These are phyloP conservation scores for Marsdenia floribunda DNA, from an alignment of 257 asterid species.

Conservation along the genomic window DNA sequence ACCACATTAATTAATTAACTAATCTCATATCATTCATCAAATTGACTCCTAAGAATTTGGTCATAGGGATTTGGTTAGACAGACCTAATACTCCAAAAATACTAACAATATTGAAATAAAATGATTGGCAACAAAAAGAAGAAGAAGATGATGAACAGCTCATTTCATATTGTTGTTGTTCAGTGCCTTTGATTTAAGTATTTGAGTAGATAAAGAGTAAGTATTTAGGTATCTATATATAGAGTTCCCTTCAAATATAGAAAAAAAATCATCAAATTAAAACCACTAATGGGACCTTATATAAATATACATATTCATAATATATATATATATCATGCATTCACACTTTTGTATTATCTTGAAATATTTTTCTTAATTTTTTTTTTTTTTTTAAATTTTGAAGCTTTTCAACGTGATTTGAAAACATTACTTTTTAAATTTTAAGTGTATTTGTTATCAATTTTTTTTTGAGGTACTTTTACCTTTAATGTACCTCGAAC, in stretches of 20 bases:
- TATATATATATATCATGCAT: too few species aligned
- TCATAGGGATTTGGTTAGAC: conserved; percentile 23
- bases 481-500: too few species aligned
- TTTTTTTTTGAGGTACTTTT: too few species aligned
- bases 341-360: too few species aligned
- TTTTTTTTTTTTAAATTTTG: too few species aligned
- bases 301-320: not conserved
- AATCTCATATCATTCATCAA: not conserved
- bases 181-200: not conserved
- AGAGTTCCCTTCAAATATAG: not conserved
- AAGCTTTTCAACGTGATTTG: too few species aligned
- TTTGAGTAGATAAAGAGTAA: conserved; percentile 12
- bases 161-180: not conserved
- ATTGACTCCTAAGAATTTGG: conserved; percentile 12
- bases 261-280: not conserved
- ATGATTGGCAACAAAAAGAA: too few species aligned
- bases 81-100: conserved; percentile 13
- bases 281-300: not conserved
- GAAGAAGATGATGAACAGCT: not conserved
- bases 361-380: too few species aligned
- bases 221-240: conserved; percentile 8
- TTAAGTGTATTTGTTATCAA: too few species aligned
- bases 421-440: too few species aligned
- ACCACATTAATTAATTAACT: conserved; percentile 4
- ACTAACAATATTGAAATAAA: not conserved